A percentile compares a stretch with the other conserved stretches of the same genome.
These are phyloP conservation scores for Nectriaceae sp. DNA, from an alignment of 2,329 filamentous ascomycete genomes.

Conservation along the genomic window DNA sequence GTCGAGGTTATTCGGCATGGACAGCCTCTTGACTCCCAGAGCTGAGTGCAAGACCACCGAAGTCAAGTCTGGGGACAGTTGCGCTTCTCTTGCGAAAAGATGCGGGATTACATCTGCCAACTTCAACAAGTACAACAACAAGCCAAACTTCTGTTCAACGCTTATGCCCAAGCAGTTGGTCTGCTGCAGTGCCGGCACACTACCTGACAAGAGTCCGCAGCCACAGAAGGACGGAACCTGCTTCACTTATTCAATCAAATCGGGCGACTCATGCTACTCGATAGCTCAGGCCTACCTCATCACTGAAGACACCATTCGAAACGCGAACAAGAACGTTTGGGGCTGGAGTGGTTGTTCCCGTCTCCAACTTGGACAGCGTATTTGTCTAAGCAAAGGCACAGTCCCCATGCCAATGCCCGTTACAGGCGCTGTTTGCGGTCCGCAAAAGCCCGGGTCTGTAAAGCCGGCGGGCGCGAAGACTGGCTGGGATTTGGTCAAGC, in stretches of 20 bases:
- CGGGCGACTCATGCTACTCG: conserved; percentile 34
- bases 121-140: conserved; percentile 41
- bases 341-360: conserved; percentile 37
- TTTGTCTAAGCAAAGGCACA: conserved; percentile 37
- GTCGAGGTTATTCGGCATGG: conserved; percentile 17
- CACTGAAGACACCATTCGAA: conserved; percentile 38
- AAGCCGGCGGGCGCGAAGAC: conserved; percentile 29
- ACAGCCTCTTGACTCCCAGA: conserved; percentile 16
- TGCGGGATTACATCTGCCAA: conserved; percentile 41
- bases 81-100: conserved; percentile 35
- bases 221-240: conserved; percentile 39
- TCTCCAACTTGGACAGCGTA: conserved; percentile 26
- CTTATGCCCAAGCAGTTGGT: conserved; percentile 36
- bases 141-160: conserved; percentile 32
- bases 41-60: conserved; percentile 27
- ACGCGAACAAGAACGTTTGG: conserved; percentile 41
- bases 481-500: conserved; percentile 29
- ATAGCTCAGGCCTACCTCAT: conserved; percentile 36
- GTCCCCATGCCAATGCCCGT: conserved; percentile 36
- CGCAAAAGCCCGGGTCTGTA: conserved; percentile 31
- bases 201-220: conserved; percentile 36
- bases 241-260: conserved; percentile 31
- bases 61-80: conserved; percentile 39
- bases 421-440: conserved; percentile 36
- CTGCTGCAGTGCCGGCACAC: conserved; percentile 38